Conservation (phyloP, 2,329 filamentous ascomycete genomes). For the Aspergillus sp. region DNA sequence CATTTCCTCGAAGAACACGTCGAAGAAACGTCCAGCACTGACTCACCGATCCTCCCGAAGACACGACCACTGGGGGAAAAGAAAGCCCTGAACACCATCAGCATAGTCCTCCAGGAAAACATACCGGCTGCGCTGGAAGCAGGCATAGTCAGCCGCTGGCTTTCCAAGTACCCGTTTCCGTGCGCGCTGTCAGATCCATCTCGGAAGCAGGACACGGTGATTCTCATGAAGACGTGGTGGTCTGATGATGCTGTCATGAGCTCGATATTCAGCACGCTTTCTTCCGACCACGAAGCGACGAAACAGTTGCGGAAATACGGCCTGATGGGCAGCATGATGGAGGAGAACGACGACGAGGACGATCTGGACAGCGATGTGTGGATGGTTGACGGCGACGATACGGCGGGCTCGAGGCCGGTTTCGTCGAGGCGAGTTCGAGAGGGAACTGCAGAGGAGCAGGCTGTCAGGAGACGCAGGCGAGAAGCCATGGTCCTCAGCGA, state of each 20-base stretch:
- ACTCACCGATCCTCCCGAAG: slow-evolving; percentile 30
- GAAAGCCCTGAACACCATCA: slow-evolving; percentile 45
- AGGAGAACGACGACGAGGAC: slow-evolving; percentile 45
- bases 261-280: slow-evolving; percentile 32
- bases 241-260: slow-evolving; percentile 36
- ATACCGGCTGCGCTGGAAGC: slow-evolving; percentile 50
- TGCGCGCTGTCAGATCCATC: slow-evolving; percentile 46
- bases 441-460: slow-evolving; percentile 48
- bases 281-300: slow-evolving; percentile 27
- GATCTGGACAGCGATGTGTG: slow-evolving; percentile 40
- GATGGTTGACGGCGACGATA: slow-evolving; percentile 46
- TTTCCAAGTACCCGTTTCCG: slow-evolving; percentile 61
- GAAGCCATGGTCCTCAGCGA: slow-evolving; percentile 90
- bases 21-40: slow-evolving; percentile 23
- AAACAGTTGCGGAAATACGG: slow-evolving; percentile 35
- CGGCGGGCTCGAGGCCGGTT: slow-evolving; percentile 34
- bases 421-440: slow-evolving; percentile 23
- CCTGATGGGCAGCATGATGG: slow-evolving; percentile 34
- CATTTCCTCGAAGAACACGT: slow-evolving; percentile 32
- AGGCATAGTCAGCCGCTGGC: slow-evolving; percentile 62
- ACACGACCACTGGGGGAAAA: slow-evolving; percentile 35
- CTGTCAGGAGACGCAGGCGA: slow-evolving; percentile 63
- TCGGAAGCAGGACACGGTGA: slow-evolving; percentile 30
- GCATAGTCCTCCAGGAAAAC: slow-evolving; percentile 52
- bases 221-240: slow-evolving; percentile 34